Conservation (phyloP, 2,329 filamentous ascomycete genomes). For the Aspergillus sp. region DNA sequence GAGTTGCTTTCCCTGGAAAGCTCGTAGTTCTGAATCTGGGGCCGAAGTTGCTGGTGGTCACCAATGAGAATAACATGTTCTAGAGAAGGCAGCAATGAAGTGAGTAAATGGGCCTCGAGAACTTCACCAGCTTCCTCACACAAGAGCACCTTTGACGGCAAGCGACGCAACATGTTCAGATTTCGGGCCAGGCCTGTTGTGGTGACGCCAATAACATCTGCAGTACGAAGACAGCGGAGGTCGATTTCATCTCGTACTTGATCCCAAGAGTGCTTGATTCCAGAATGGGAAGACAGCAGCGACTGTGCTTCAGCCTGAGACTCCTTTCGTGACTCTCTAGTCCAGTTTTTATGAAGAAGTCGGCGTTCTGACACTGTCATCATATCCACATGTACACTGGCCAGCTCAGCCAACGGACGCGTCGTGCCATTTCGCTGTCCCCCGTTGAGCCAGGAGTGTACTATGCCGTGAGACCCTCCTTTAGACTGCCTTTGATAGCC, state of each 20-base stretch:
- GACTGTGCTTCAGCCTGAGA: background rate
- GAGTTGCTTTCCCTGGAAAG: constrained; percentile 33
- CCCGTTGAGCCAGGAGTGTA: constrained; percentile 23
- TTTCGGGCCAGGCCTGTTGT: constrained; percentile 53
- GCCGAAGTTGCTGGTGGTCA: constrained; percentile 46
- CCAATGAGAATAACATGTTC: constrained; percentile 47
- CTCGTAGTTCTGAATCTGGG: constrained; percentile 40
- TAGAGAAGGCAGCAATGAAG: constrained; percentile 41
- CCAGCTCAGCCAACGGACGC: constrained; percentile 10
- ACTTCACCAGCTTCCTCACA: constrained; percentile 48
- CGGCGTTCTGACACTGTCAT: constrained; percentile 26
- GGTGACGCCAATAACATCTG: constrained; percentile 55
- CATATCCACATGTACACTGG: constrained; percentile 10
- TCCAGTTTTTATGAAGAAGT: constrained; percentile 31
- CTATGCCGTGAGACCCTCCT: background rate
- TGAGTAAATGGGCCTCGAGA: constrained; percentile 43
- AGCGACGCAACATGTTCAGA: constrained; percentile 45
- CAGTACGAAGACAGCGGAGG: constrained; percentile 32
- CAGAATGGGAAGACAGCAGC: constrained; percentile 2
- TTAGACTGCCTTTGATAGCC: background rate
- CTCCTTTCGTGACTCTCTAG: constrained; percentile 11
- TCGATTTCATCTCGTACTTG: constrained; percentile 26
- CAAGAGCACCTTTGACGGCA: constrained; percentile 43
- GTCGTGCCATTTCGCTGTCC: constrained; percentile 5
- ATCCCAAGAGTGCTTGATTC: constrained; percentile 16